Percentiles rank a stretch among this genome's conserved stretches.
phyloP scores from a whole-genome alignment of 495 filamentous ascomycete species.

The Xylaria flabelliformis region DNA sequence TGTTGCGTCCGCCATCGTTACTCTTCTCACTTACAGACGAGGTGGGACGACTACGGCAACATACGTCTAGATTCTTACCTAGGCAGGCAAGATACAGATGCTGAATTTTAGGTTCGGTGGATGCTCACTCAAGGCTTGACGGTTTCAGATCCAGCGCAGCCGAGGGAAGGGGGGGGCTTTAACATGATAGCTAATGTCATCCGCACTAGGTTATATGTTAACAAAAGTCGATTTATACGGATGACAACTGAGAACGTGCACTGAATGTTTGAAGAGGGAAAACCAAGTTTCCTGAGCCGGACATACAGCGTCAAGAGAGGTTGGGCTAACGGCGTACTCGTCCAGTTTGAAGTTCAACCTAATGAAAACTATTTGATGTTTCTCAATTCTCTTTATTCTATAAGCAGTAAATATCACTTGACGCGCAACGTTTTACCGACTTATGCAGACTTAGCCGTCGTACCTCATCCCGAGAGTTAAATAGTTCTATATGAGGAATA shows the following conservation, averaged over 20 bases:
- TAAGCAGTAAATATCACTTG: not conserved
- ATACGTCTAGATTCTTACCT: slow-evolving; percentile 13
- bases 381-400: not conserved
- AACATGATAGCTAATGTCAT: not conserved
- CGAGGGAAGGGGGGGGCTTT: not conserved
- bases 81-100: not conserved
- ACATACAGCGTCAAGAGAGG: not conserved
- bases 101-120: not conserved
- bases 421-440: not conserved
- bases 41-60: slow-evolving; percentile 6
- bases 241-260: not conserved
- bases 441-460: not conserved
- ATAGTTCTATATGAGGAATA: not conserved
- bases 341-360: not conserved
- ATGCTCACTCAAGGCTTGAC: not conserved
- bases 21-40: not conserved
- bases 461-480: not conserved
- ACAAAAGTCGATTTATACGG: not conserved
- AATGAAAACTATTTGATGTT: not conserved
- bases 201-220: not conserved
- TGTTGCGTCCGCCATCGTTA: slow-evolving; percentile 34
- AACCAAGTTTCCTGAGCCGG: too few relatives aligned
- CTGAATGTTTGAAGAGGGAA: not conserved
- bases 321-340: too few relatives aligned
- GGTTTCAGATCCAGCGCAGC: not conserved